Conservation (phyloP, 805 yeast genomes). For the Lipomyces yamanashiensis region DNA sequence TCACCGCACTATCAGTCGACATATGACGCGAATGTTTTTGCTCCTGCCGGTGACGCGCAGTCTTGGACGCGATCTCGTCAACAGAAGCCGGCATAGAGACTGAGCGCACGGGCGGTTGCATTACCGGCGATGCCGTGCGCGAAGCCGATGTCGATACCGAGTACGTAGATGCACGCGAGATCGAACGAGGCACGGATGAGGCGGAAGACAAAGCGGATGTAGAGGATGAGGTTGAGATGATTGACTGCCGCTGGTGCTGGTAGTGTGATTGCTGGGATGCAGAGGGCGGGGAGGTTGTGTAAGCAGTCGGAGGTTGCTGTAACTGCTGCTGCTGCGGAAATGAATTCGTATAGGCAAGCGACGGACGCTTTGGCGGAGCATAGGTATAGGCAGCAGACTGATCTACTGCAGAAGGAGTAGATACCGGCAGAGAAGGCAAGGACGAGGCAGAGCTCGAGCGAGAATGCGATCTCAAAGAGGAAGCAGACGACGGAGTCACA, state of each 20-base stretch:
- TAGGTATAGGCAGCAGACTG: neutral
- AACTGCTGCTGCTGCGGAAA: constrained; percentile 8
- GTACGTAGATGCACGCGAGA: neutral
- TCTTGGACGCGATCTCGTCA: neutral
- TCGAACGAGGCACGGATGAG: constrained; percentile 7
- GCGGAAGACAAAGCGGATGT: neutral
- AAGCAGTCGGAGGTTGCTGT: constrained; percentile 3
- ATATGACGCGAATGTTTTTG: constrained; percentile 16
- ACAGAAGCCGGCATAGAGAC: neutral
- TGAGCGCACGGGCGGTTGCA: constrained; percentile 6
- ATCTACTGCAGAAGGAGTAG: neutral
- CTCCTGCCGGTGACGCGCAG: neutral
- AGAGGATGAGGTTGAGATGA: neutral
- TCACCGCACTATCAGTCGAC: constrained; percentile 15
- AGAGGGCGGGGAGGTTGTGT: neutral
- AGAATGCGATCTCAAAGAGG: neutral
- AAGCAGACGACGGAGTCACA: neutral
- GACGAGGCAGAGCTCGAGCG: constrained; percentile 18
- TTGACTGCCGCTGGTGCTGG: constrained; percentile 16
- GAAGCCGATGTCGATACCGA: constrained; percentile 7
- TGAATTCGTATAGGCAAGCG: neutral
- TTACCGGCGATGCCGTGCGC: constrained; percentile 12
- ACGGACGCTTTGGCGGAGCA: neutral
- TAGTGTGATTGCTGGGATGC: constrained; percentile 5
- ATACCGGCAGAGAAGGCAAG: neutral